phyloP scores from a whole-genome alignment of 2,329 filamentous ascomycete species.

The Diaporthe eres region DNA sequence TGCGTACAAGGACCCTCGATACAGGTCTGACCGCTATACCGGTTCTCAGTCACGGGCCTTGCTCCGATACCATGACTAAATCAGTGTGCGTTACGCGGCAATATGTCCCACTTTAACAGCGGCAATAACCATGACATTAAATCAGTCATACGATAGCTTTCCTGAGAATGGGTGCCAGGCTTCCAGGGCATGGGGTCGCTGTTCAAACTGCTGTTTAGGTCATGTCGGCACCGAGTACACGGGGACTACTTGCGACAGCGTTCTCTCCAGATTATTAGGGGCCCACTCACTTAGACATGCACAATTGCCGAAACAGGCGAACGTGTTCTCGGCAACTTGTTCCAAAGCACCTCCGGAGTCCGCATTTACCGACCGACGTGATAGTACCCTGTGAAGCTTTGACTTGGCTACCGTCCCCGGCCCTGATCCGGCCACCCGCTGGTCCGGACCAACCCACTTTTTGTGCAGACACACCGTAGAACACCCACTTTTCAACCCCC shows the following conservation, averaged over 20 bases:
- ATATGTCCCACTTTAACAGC: background rate
- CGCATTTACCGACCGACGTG: background rate
- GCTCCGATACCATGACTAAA: background rate
- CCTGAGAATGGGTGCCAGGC: background rate
- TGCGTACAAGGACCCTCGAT: background rate
- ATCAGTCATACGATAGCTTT: background rate
- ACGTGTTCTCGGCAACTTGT: background rate
- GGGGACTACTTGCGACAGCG: conserved; percentile 7
- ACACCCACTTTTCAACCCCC: background rate
- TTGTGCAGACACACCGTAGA: background rate
- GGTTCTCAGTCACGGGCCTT: background rate
- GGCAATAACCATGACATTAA: background rate
- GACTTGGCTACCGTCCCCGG: background rate
- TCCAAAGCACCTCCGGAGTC: background rate
- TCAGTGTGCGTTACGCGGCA: background rate
- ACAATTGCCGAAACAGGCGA: background rate
- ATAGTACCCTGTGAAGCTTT: background rate
- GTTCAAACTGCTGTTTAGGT: conserved; percentile 4
- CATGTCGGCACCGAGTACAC: conserved; percentile 14
- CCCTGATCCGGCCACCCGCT: background rate
- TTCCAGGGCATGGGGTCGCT: background rate
- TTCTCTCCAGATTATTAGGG: background rate
- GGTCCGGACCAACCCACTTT: background rate
- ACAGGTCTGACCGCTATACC: background rate
- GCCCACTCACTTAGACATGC: background rate